Base-by-base conservation (phyloP, 179 eudicot genomes). In the Beta lomatogona region DNA sequence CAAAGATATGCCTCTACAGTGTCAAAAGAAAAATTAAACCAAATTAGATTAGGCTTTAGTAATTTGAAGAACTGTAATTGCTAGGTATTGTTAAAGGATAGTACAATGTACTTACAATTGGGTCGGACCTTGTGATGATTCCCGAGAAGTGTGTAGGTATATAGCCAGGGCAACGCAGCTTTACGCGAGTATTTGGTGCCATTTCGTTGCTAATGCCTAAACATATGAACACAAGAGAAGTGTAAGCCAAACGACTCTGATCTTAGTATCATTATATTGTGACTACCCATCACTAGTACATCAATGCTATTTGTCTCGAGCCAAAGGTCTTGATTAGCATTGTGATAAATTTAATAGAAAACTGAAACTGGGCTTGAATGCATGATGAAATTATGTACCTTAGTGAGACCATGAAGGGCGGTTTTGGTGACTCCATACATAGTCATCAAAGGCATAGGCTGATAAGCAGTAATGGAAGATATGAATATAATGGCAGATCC, bases 381-480 rank as follows among this genome's bases (percentile, higher is more conserved):
- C 14, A 1, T 46, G 19, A 3, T 5, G 2, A 11, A 25, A 66
- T 31, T 13, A 9, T 2, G 36, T 84, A 92, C 94, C 94, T 93
- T 93, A 22, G 95, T 87, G 69, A 93, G 92, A 31, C 93, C 95
- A 63, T 90, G 86, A 75, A 93, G 92, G 66, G 95, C 91, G 9
- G 97, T 91, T 83, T 91, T 93, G 28, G 91, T 89, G 63, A 91
- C 97, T 41, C 91, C 92, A 79, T 93, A 93, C 92, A 91, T 85
- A 70, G 86, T 87, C 89, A 88, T 73, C 73, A 87, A 57, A 72
- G 89, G 16, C 18, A 74, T 71, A 16, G 95, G 95, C 4, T 85
- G 69, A 83, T 82, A 93, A 61, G 77, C 97, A 77, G 88, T 48
- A 28, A 87, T 76, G 28, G 95, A 91, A 57, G 97, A 91, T 44